These are phyloP conservation scores for Botrytis cinerea DNA, from an alignment of 2,329 filamentous ascomycete species.

Conservation along the genomic window DNA sequence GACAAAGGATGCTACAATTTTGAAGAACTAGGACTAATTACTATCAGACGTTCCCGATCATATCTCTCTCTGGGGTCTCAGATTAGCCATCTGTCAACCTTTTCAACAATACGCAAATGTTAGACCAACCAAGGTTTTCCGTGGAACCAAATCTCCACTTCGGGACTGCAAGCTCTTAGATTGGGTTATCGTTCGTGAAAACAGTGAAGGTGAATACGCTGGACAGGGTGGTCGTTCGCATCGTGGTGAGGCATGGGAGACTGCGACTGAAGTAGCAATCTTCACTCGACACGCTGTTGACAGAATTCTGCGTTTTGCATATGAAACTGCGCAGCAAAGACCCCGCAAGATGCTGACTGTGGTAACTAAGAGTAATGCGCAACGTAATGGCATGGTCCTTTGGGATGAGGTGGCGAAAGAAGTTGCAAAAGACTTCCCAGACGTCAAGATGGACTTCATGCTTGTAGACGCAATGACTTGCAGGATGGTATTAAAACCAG, in stretches of 20 bases:
- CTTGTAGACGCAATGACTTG: background rate
- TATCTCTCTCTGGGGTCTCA: constrained; percentile 65
- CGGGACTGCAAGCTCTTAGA: constrained; percentile 49
- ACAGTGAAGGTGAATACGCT: constrained; percentile 59
- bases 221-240: constrained; percentile 58
- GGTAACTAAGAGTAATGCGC: constrained; percentile 67
- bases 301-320: constrained; percentile 63
- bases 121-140: constrained; percentile 60
- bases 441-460: background rate
- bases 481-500: constrained; percentile 60
- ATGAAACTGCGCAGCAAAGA: constrained; percentile 54
- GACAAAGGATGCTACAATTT: background rate
- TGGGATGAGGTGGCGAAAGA: constrained; percentile 62
- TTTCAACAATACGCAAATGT: constrained; percentile 69
- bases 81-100: constrained; percentile 63
- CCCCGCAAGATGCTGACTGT: constrained; percentile 60
- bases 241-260: constrained; percentile 57
- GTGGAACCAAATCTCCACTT: constrained; percentile 59
- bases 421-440: background rate
- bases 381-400: constrained; percentile 67
- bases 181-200: constrained; percentile 68
- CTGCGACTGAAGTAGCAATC: constrained; percentile 62
- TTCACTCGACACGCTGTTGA: constrained; percentile 63
- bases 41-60: constrained; percentile 61
- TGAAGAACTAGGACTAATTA: background rate